Percentiles rank a stretch among this genome's conserved stretches.
Evolutionary conservation across 2,329 filamentous ascomycete species (phyloP).

Genomic region (Exophiala calicioides): DNA sequence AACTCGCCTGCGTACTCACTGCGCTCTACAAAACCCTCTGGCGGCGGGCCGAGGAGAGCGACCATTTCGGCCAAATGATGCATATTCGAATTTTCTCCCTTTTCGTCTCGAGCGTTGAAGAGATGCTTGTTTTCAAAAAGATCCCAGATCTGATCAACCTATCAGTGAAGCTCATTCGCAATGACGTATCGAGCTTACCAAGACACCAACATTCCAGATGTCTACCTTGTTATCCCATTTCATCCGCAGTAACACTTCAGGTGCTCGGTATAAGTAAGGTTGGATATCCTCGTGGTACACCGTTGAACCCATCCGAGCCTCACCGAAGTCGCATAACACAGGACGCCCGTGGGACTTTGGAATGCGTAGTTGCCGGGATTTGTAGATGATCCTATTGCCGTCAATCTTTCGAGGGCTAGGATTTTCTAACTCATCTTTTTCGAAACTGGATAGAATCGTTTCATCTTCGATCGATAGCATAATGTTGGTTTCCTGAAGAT

Average conservation of each 20-base stretch:
- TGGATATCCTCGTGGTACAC: conserved; percentile 30
- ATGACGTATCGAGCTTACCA: conserved; percentile 1
- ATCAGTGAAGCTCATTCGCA: neutral
- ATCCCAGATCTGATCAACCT: neutral
- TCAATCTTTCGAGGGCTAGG: no score
- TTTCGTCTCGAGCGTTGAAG: conserved; percentile 8
- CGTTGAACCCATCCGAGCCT: conserved; percentile 28
- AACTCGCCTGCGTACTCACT: neutral
- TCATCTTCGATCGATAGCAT: no score
- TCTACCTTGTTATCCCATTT: conserved; percentile 1
- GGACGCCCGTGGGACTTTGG: conserved; percentile 25
- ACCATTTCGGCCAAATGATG: conserved; percentile 17
- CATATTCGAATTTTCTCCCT: neutral
- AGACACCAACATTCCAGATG: conserved; percentile 2
- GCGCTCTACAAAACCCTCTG: conserved; percentile 1
- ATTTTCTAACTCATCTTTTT: no score
- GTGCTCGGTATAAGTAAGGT: conserved; percentile 35
- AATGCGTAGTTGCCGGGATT: no score
- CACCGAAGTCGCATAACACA: conserved; percentile 36
- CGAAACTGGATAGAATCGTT: no score
- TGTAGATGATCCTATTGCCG: no score
- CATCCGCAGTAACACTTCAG: conserved; percentile 31
- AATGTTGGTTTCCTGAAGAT: no score
- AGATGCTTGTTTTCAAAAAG: conserved; percentile 2
- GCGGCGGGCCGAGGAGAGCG: neutral